Evolutionary conservation across 2,329 filamentous ascomycete genomes (phyloP).

Genomic region (Dactylellina cionopaga): DNA sequence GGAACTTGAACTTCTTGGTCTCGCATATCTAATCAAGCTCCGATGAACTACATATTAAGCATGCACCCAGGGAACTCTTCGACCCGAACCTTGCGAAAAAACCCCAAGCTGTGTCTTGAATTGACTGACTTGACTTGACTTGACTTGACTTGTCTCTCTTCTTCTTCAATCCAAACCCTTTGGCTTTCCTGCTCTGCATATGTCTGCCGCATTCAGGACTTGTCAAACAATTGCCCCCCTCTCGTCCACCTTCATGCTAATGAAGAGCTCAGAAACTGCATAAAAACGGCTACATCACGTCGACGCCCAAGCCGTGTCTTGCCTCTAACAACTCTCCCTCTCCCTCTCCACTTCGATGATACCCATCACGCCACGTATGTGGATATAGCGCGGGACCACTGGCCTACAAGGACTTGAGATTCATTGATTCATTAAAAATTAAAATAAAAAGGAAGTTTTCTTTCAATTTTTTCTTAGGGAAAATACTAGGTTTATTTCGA

Average conservation of each 20-base stretch:
- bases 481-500: conserved; percentile 10
- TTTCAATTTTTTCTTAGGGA: conserved; percentile 11
- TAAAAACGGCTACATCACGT: conserved; percentile 30
- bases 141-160: conserved; percentile 20
- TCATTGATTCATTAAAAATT: no score
- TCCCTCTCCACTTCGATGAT: conserved; percentile 26
- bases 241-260: conserved; percentile 27
- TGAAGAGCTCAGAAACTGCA: conserved; percentile 48
- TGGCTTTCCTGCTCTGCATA: conserved; percentile 26
- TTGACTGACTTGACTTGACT: background rate
- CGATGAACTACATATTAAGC: conserved; percentile 14
- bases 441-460: conserved; percentile 6
- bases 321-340: no score
- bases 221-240: conserved; percentile 49
- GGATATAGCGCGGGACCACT: conserved; percentile 9
- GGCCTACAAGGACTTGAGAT: conserved; percentile 5
- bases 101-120: no score
- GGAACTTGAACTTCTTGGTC: background rate
- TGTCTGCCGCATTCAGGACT: conserved; percentile 49
- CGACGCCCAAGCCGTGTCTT: conserved; percentile 17
- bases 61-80: conserved; percentile 4
- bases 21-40: conserved; percentile 25
- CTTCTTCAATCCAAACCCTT: conserved; percentile 15
- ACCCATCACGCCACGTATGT: conserved; percentile 44
- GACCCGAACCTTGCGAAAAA: conserved; percentile 26